phyloP scores from a whole-genome alignment of 768 basidiomycete genomes.

The Auricularia auricula-judae region DNA sequence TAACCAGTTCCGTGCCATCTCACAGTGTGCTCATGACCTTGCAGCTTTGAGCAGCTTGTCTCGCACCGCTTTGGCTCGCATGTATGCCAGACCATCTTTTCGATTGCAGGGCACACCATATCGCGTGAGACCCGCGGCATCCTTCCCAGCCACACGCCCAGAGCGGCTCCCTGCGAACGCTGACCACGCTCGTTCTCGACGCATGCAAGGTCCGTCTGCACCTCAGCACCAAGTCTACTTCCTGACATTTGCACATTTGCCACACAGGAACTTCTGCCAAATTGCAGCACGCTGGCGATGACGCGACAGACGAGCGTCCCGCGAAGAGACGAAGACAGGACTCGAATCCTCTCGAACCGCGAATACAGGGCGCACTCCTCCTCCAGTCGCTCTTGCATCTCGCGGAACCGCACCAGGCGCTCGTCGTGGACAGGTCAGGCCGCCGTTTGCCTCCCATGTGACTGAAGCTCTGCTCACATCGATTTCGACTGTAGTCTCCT shows the following conservation, averaged over 20 bases:
- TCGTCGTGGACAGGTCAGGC: slow-evolving; percentile 58
- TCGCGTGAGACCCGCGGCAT: slow-evolving; percentile 57
- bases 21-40: slow-evolving; percentile 1
- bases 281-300: slow-evolving; percentile 28
- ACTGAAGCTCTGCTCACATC: background rate
- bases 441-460: background rate
- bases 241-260: too few relatives aligned
- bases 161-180: slow-evolving; percentile 27
- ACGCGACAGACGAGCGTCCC: background rate
- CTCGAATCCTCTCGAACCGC: slow-evolving; percentile 43
- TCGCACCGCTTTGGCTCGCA: slow-evolving; percentile 90
- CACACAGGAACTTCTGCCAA: slow-evolving; percentile 57
- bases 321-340: background rate
- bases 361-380: slow-evolving; percentile 78
- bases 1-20: slow-evolving; percentile 13
- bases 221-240: too few relatives aligned
- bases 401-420: slow-evolving; percentile 50
- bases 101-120: slow-evolving; percentile 50
- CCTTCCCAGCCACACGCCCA: slow-evolving; percentile 31
- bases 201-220: slow-evolving; percentile 6
- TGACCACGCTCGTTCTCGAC: slow-evolving; percentile 20
- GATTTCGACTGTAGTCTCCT: slow-evolving; percentile 35
- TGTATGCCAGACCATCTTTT: slow-evolving; percentile 85
- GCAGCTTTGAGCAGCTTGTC: slow-evolving; percentile 51
- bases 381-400: slow-evolving; percentile 74